Evolutionary conservation across 2,329 filamentous ascomycete species (phyloP).

Genomic region (Hymenoscyphus scutula): DNA sequence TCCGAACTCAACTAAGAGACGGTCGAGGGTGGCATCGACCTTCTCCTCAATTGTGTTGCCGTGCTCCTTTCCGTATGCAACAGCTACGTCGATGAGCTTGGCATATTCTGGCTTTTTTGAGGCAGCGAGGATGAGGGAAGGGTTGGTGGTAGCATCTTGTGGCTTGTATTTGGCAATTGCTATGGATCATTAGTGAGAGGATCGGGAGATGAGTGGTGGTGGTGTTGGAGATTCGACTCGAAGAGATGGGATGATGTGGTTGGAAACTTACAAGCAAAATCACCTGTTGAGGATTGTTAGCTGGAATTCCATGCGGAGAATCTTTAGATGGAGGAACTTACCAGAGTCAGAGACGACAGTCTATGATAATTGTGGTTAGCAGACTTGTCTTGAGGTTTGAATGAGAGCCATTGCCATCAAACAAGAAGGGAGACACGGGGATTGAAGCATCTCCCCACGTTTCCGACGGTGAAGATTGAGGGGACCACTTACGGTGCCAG

Average conservation of each 20-base stretch:
- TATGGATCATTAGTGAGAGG: constrained; percentile 36
- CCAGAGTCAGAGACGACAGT: constrained; percentile 97
- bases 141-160: constrained; percentile 99
- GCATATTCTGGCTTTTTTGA: constrained; percentile 98
- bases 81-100: constrained; percentile 81
- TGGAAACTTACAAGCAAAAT: constrained; percentile 69
- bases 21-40: constrained; percentile 88
- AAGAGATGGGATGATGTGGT: constrained; percentile 16
- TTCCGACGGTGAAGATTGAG: constrained; percentile 22
- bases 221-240: not conserved
- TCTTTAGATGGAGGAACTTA: constrained; percentile 43
- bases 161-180: constrained; percentile 99
- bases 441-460: constrained; percentile 14
- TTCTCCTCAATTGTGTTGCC: constrained; percentile 70
- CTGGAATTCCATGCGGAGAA: constrained; percentile 8
- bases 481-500: constrained; percentile 75
- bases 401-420: not conserved
- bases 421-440: not conserved
- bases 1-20: constrained; percentile 95
- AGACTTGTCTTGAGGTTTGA: not conserved
- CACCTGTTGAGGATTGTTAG: constrained; percentile 49
- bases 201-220: constrained; percentile 4
- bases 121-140: constrained; percentile 94
- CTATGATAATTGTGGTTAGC: constrained; percentile 45
- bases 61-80: constrained; percentile 80